Evolutionary conservation across 441 rosid species (phyloP).

Genomic region (Adansonia madagascariensis): DNA sequence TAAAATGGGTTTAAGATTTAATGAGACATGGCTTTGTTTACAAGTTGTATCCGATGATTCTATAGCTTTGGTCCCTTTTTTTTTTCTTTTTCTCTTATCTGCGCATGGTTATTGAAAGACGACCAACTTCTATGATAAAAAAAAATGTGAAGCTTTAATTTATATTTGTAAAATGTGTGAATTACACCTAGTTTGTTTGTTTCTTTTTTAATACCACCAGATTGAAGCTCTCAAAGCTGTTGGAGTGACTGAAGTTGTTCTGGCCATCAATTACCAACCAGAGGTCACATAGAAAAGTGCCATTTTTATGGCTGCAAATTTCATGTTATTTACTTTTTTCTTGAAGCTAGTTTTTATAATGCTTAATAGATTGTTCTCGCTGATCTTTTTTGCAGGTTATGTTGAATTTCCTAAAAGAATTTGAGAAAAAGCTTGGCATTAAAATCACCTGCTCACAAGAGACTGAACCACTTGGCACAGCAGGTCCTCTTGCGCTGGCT

Average conservation of each 20-base stretch:
- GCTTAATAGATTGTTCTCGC: background rate
- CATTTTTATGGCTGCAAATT: background rate
- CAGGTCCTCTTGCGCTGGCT: constrained; percentile 69
- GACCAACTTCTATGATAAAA: background rate
- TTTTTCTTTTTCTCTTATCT: too few relatives aligned
- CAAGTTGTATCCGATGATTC: background rate
- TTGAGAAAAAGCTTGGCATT: constrained; percentile 60
- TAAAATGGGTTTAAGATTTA: background rate
- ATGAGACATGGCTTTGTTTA: background rate
- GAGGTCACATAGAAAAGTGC: constrained; percentile 37
- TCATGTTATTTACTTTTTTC: background rate
- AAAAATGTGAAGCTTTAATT: background rate
- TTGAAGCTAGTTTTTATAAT: background rate
- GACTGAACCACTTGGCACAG: constrained; percentile 70
- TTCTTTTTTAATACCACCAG: constrained; percentile 26
- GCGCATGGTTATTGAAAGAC: background rate
- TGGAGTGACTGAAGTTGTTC: constrained; percentile 61
- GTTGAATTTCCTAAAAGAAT: constrained; percentile 60
- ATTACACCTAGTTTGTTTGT: background rate
- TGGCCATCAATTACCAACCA: constrained; percentile 68
- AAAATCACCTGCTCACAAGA: constrained; percentile 65
- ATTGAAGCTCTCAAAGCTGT: constrained; percentile 60
- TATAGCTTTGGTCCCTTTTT: background rate
- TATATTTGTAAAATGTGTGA: background rate
- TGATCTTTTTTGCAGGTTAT: constrained; percentile 42